These are phyloP conservation scores for Sclerotinia nivalis DNA, from an alignment of 2,329 filamentous ascomycete genomes.

Conservation along the genomic window DNA sequence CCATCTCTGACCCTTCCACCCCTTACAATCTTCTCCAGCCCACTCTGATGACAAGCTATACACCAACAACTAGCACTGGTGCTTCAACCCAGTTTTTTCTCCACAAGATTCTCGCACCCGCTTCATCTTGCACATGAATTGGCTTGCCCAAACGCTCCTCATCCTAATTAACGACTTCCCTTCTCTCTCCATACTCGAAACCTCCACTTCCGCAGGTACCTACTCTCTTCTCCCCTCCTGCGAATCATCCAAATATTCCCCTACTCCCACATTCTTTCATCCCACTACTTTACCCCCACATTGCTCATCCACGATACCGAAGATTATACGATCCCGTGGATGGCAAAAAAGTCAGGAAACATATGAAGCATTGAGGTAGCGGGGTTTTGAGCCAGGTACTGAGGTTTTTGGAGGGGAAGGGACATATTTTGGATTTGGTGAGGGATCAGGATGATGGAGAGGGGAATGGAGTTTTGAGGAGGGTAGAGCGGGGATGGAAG, in stretches of 20 bases:
- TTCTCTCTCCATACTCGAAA: not conserved
- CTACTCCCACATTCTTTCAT: conserved; percentile 39
- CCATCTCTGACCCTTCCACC: not conserved
- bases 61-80: not conserved
- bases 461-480: conserved; percentile 13
- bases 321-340: conserved; percentile 43
- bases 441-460: not conserved
- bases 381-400: conserved; percentile 25
- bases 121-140: conserved; percentile 48
- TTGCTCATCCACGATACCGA: conserved; percentile 40
- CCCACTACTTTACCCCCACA: conserved; percentile 41
- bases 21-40: not conserved
- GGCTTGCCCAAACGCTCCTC: conserved; percentile 44
- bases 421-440: conserved; percentile 24
- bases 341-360: conserved; percentile 39
- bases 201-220: not conserved
- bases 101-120: conserved; percentile 43
- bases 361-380: conserved; percentile 31
- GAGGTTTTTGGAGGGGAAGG: not conserved
- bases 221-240: not conserved
- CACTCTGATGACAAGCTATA: not conserved
- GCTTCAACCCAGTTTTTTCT: conserved; percentile 23
- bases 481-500: no score
- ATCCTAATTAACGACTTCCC: conserved; percentile 41
- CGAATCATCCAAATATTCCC: conserved; percentile 35